phyloP scores from a whole-genome alignment of 148 eudicot genomes.

The Vaccinium vitisidaea region DNA sequence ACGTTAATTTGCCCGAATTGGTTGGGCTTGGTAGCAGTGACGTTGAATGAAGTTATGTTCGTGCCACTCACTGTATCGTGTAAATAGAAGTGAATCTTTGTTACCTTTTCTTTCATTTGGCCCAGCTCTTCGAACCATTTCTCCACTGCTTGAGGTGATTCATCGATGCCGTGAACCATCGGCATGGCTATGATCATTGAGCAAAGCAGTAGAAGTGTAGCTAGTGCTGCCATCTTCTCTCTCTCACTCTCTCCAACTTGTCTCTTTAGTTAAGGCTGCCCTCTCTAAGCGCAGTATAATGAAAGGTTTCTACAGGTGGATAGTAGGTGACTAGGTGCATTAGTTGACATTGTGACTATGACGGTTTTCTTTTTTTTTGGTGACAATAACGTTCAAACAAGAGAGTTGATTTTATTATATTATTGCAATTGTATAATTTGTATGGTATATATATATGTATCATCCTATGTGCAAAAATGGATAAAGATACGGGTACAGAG shows the following conservation, averaged over 20 bases:
- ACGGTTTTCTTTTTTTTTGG: too few species aligned
- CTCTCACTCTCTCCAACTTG: not conserved
- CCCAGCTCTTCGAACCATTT: slow-evolving; percentile 27
- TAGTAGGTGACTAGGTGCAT: not conserved
- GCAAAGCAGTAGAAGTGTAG: slow-evolving; percentile 1
- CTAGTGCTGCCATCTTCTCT: slow-evolving; percentile 14
- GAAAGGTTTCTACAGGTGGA: not conserved
- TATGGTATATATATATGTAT: too few species aligned
- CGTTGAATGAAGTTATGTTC: slow-evolving; percentile 14
- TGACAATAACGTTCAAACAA: too few species aligned
- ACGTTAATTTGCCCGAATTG: slow-evolving; percentile 8
- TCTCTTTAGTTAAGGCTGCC: not conserved
- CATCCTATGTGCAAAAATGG: too few species aligned
- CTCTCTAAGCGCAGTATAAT: too few species aligned
- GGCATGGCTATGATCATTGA: slow-evolving; percentile 12
- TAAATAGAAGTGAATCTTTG: slow-evolving; percentile 40
- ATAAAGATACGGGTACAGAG: too few species aligned
- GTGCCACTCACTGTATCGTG: slow-evolving; percentile 19
- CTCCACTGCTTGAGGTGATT: slow-evolving; percentile 13
- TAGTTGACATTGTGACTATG: not conserved
- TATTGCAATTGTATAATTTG: too few species aligned
- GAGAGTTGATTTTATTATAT: too few species aligned
- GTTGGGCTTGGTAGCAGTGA: not conserved
- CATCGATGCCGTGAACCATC: not conserved
- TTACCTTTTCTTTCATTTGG: slow-evolving; percentile 14